Evolutionary conservation across 2,329 filamentous ascomycete species (phyloP), one percentile per base, ranked within the genome.

Genomic region (Cucurbitaria berberidis): DNA sequence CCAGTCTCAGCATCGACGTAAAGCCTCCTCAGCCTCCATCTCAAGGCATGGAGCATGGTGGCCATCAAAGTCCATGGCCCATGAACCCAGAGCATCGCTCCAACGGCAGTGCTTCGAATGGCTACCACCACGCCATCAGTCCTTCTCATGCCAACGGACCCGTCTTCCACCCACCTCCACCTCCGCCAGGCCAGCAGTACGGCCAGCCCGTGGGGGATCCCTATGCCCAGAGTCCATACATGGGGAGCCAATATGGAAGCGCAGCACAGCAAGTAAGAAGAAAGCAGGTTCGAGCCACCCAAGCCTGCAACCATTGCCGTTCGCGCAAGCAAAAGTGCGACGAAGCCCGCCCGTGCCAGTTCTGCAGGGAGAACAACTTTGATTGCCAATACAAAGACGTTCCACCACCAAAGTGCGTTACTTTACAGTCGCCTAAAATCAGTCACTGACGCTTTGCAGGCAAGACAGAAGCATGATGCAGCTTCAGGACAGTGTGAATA

Each of bases 361-460:
- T 87, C 66, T 99, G 95, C 74, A 89, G 89, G 66, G 93, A 98
- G 63, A 96, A 96, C 72, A 87, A 84, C 61, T 82, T 91, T 27
- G 83, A 87, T 47, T 99, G 95, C 78, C 88, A 90, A 74, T 98
- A 97, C 74, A 87, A 93, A 61, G 93, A 97, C 69, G 89, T 95
- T 5, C 89, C 91, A 19, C 91, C 91, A 15, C 95, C 96, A 70
- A 93, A 96, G 90, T 96, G 82, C 73, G 89, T 40, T 22, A 9
- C 36, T 30, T 10, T 21, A 19, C 26, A 10, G 29, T 18, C 39
- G 36, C 30, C 21, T 41, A 36, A 45, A 19, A 21, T 46, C n/a
- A 27, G 8, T 38, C 21, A 45, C 62, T 70, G 53, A 69, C 69
- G 56, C 16, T 55, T 42, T 39, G 42, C 51, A 74, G 72, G 48